Conservation (phyloP, 2,329 filamentous ascomycete species). For the Monilinia fructigena region DNA sequence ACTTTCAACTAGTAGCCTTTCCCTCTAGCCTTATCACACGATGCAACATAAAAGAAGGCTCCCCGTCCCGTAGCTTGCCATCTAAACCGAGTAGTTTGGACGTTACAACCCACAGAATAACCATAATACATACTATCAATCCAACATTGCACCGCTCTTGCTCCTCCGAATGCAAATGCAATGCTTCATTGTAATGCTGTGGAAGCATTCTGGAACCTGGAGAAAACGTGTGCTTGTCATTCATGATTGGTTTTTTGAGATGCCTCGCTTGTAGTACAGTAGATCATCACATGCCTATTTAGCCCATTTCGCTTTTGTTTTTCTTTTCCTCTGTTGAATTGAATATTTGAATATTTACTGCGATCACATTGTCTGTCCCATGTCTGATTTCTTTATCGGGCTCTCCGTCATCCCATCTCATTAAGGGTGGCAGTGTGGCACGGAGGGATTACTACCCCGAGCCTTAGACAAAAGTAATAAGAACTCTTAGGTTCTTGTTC, state of each 20-base stretch:
- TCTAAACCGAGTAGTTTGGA: background rate
- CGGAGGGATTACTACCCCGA: constrained; percentile 14
- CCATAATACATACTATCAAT: constrained; percentile 9
- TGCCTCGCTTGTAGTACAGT: background rate
- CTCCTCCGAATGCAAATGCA: constrained; percentile 23
- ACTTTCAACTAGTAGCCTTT: constrained; percentile 8
- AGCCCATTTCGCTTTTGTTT: background rate
- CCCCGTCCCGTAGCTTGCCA: constrained; percentile 16
- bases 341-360: constrained; percentile 4
- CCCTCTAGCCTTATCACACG: constrained; percentile 22
- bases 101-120: constrained; percentile 12
- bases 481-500: constrained; percentile 7
- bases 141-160: constrained; percentile 10
- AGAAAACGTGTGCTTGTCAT: constrained; percentile 20
- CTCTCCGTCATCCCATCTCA: constrained; percentile 21
- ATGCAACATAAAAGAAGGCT: constrained; percentile 19
- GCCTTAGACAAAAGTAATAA: constrained; percentile 17
- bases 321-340: background rate
- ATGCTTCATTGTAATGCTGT: constrained; percentile 20
- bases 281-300: constrained; percentile 18
- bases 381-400: constrained; percentile 18
- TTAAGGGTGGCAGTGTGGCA: constrained; percentile 14
- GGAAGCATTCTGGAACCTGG: constrained; percentile 25
- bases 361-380: background rate
- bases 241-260: constrained; percentile 8